Evolutionary conservation across 2,329 filamentous ascomycete genomes (phyloP), one percentile per base, ranked within the genome.

Genomic region (Colletotrichum spinosum): DNA sequence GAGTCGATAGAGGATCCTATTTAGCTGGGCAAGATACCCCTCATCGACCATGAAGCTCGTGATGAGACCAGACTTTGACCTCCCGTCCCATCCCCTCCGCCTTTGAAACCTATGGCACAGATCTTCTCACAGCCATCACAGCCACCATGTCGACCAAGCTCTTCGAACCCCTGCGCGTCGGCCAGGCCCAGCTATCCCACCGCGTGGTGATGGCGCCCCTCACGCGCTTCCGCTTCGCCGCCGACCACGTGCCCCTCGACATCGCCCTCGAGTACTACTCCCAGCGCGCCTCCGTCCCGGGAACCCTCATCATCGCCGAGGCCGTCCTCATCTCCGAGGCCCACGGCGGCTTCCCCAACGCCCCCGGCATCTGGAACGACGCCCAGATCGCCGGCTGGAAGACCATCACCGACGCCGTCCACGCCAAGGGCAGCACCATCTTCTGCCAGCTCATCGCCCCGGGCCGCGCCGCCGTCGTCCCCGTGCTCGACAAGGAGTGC

Each of bases 371-470:
- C 70, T 89, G 81, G 71, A 84, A 73, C 39, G 75, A 81, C 1
- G 81, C 79, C 15, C 87, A 90, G 67, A 79, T 90, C 45, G 80
- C 79, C 2, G 84, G 79, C 0, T 92, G 89, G 90, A 86, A 83
- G 68, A 76, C 80, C 17, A 78, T 92, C 52, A 88, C 85, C 6
- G 83, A 88, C 48, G 86, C 84, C 1, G 87, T 92, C 1, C 90
- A 93, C 74, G 79, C 79, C 34, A 88, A 88, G 70, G 86, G 85
- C 10, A 83, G 81, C 38, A 86, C 81, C 71, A 87, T 91, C 55
- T 90, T 81, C 75, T 74, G 82, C 2, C 90, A 92, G 71, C 78
- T 92, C 0, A 91, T 87, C 81, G 83, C 83, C 0, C 77, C 87
- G 6, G 89, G 90, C 5, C 84, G 90, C 4, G 81, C 83, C 3